Base-by-base conservation (phyloP, 441 rosid genomes). In the Populus hybrid region DNA sequence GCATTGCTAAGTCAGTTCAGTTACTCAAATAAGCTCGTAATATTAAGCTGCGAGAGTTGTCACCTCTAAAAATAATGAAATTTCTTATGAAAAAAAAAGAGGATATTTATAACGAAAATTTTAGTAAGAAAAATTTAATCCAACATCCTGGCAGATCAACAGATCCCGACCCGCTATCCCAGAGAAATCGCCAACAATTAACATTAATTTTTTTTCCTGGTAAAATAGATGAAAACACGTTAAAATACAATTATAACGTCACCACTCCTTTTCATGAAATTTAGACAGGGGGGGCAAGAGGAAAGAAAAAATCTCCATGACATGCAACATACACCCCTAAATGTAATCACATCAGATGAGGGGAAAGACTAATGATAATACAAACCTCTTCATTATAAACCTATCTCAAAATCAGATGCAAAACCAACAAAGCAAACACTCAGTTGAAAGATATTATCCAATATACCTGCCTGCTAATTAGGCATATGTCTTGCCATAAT, bases 331-430 rank as follows among this genome's bases (percentile, higher is more conserved):
- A 71, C 79, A 73, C 84, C 80, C 82, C 79, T 65, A 65, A 77
- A 73, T 28, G 63, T 81, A 81, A 71, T 77, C 85, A 81, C 84
- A 82, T 78, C 80, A 61, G 67, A 72, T 68, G 53, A 24, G 67
- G 80, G 35, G 78, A 83, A 69, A 75, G 30, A 75, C 82, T 74
- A 87, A 77, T 75, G 61, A 84, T 78, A 67, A 81, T 84, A 87
- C 89, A 87, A 87, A 68, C 86, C 85, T 85, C 80, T 84, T 80
- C 81, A 80, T 63, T 79, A 83, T 64, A 68, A 79, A 76, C 84
- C 89, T 83, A 90, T 73, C 81, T 73, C 81, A 72, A 80, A 71
- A 83, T 72, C 81, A 78, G 78, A 83, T 61, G 78, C 71, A 70
- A 85, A 83, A 78, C 30, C 70, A 84, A 79, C 32, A 70, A 75